Evolutionary conservation across 1,284 basidiomycete genomes (phyloP), one percentile per base, ranked within the genome.

Genomic region (Irpex rosettiformis): DNA sequence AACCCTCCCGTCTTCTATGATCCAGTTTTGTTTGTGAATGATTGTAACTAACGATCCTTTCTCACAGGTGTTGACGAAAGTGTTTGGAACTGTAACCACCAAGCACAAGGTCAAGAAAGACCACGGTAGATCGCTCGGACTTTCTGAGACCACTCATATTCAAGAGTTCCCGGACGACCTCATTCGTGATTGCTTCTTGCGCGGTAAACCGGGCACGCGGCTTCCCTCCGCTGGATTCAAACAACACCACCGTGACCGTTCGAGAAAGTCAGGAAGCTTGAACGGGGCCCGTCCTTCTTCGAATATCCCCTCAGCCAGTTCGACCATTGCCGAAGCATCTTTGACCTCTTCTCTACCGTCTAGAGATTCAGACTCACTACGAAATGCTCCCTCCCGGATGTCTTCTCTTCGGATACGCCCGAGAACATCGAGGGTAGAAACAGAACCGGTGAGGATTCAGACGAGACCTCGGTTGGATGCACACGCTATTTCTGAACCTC

Each of bases 51-150:
- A 28, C 24, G 22, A 27, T 28, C 25, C 18, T 51, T 51, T 51
- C 48, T 6, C 42, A 48, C 62, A 89, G 87, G 83, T 80, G 18
- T 70, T 89, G 28, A 78, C 79, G 49, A 76, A 78, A 27, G 69
- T 89, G 6, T 85, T 91, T 69, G 82, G 83, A 29, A 72, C 83
- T 58, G 67, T 77, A 11, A 78, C 82, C 1, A 83, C 86, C 63
- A 85, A 79, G 67, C 66, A 84, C 58, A 87, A 79, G 68, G 73
- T 85, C 61, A 67, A 64, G 48, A 56, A 61, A 43, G 60, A 57
- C 43, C 37, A 52, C 56, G 52, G 58, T 3, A 45, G 13, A 56
- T 37, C 54, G 6, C 29, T 42, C 28, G 8, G 22, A 49, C 25
- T 42, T 54, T 11, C 48, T 22, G 45, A 55, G 10, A 4, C 56